Evolutionary conservation across 139 green algal species (phyloP).

Genomic region (Tetradesmus lagerheimii): DNA sequence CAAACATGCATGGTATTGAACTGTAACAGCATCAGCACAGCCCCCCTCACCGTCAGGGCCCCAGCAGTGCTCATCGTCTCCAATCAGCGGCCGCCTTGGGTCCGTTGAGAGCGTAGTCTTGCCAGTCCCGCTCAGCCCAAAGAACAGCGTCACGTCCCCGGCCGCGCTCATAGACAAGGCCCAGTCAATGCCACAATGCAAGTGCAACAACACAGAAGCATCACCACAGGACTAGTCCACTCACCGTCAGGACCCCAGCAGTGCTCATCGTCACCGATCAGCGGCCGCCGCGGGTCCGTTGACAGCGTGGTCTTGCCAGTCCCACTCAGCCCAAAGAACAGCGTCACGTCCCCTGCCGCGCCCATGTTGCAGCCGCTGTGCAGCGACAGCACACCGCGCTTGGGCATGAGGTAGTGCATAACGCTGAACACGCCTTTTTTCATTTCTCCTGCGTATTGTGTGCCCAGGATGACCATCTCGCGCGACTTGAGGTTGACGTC

Average conservation of each 20-base stretch:
- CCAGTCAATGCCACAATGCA: too few relatives aligned
- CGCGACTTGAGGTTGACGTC: slow-evolving; percentile 82
- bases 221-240: slow-evolving; percentile 61
- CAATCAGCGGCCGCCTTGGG: slow-evolving; percentile 85
- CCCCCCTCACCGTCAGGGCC: slow-evolving; percentile 86
- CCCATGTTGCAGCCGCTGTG: slow-evolving; percentile 94
- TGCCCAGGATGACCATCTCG: slow-evolving; percentile 89
- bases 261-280: slow-evolving; percentile 97
- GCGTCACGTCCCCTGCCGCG: slow-evolving; percentile 70
- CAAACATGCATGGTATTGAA: too few relatives aligned
- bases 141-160: slow-evolving; percentile 87
- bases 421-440: slow-evolving; percentile 93
- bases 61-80: slow-evolving; percentile 62
- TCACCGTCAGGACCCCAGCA: slow-evolving; percentile 91
- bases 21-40: too few relatives aligned
- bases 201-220: too few relatives aligned
- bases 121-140: slow-evolving; percentile 87
- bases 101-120: slow-evolving; percentile 89
- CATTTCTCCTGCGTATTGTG: slow-evolving; percentile 96
- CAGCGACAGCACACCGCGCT: slow-evolving; percentile 86
- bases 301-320: slow-evolving; percentile 88
- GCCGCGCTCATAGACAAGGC: slow-evolving; percentile 72
- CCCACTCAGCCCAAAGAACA: slow-evolving; percentile 91
- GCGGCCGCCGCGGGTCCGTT: slow-evolving; percentile 78
- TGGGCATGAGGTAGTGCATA: slow-evolving; percentile 96